Evolutionary conservation across 2,329 filamentous ascomycete species (phyloP), one percentile per base, ranked within the genome.

Genomic region (Tympanopsis confertula): DNA sequence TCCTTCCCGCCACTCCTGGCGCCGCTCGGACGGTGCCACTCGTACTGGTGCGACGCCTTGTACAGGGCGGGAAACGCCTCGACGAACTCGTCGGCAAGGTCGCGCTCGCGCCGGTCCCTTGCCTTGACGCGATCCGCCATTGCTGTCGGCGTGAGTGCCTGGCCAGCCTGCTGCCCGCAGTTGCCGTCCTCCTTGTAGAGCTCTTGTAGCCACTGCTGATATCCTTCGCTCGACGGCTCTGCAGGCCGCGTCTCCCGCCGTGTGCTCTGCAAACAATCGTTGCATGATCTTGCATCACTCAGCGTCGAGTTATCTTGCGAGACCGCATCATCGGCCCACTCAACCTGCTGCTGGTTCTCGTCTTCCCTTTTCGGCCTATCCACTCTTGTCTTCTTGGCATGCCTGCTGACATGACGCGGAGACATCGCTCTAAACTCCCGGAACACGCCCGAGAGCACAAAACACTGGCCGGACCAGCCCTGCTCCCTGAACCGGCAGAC

Each of bases 381-480:
- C 41, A 73, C 68, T 42, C 70, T n/a, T n/a, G n/a, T n/a, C n/a
- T n/a, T n/a, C n/a, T n/a, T n/a, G n/a, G n/a, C n/a, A n/a, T n/a
- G n/a, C 66, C 41, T 64, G 65, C 41, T 64, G 62, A 43, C 71
- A 74, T 0, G 66, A 68, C 19, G 58, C 56, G 13, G 67, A 69
- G 42, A 74, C 74, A 43, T 74, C 70, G 35, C n/a, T n/a, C n/a
- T n/a, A 26, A n/a, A 26, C 7, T n/a, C n/a, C 22, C 62, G 60
- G 47, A 69, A 75, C 38, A 71, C 67, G 0, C 71, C 70, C 46
- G 73, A 73, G 22, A 75, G 57, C 5, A 74, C 56, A 45, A 74
- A 74, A 41, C 60, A 66, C 29, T 64, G 61, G 2, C 71, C 71
- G 1, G 45, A 42, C 71, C 71, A 75, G 17, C 63, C 65, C 44